These are phyloP conservation scores for Cystobasidiaceae sp. DNA, from an alignment of 1,284 basidiomycete genomes.

Conservation along the genomic window DNA sequence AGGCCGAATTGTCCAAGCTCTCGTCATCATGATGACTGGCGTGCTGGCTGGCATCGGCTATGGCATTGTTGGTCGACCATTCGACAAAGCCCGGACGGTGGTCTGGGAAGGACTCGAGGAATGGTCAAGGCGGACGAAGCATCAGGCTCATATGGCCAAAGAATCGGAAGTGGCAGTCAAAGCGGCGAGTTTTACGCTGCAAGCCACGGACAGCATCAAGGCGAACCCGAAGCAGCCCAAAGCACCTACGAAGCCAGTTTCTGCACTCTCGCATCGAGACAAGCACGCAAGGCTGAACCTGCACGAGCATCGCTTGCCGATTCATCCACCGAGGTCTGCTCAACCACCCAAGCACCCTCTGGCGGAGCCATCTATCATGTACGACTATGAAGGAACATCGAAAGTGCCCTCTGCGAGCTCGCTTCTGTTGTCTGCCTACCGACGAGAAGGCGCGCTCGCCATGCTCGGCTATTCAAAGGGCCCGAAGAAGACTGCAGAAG, in stretches of 20 bases:
- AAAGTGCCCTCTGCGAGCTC: not conserved
- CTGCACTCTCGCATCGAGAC: conserved; percentile 10
- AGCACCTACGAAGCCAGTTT: not conserved
- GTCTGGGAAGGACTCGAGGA: conserved; percentile 31
- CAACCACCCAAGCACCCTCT: conserved; percentile 25
- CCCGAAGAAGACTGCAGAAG: too few species aligned
- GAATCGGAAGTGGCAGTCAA: not conserved
- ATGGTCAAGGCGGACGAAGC: conserved; percentile 5
- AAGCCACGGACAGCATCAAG: not conserved
- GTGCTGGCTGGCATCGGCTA: conserved; percentile 27
- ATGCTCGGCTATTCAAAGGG: conserved; percentile 14
- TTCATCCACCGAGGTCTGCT: conserved; percentile 11
- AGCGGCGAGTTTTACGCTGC: not conserved
- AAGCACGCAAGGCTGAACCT: conserved; percentile 6
- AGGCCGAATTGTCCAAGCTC: conserved; percentile 22
- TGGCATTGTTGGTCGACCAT: conserved; percentile 24
- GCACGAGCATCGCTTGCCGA: conserved; percentile 16
- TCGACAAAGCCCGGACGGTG: conserved; percentile 16
- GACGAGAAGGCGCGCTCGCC: not conserved
- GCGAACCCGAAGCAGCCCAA: not conserved
- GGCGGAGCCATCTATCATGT: conserved; percentile 10
- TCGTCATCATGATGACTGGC: conserved; percentile 22
- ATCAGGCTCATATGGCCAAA: not conserved
- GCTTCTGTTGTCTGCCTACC: conserved; percentile 2
- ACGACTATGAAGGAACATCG: not conserved